phyloP scores from a whole-genome alignment of 2,329 filamentous ascomycete genomes.

The Penicillium sp. region DNA sequence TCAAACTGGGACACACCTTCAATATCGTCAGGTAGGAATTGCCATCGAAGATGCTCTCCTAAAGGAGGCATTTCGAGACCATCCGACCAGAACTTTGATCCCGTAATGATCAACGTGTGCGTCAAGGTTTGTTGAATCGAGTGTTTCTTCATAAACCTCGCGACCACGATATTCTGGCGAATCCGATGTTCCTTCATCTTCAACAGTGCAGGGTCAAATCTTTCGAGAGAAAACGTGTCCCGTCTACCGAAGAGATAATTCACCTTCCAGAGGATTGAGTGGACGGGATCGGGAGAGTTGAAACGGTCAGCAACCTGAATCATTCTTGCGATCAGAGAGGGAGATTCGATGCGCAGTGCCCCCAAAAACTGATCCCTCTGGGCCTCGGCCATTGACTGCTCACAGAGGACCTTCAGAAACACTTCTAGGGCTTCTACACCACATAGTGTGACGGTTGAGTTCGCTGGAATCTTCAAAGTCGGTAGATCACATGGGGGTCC shows the following conservation, averaged over 20 bases:
- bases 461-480: constrained; percentile 28
- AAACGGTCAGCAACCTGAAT: constrained; percentile 36
- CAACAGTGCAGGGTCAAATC: constrained; percentile 26
- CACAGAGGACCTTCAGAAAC: constrained; percentile 33
- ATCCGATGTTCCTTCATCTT: constrained; percentile 39
- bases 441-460: constrained; percentile 25
- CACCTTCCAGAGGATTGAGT: constrained; percentile 21
- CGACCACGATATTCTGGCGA: constrained; percentile 41
- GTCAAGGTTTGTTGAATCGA: constrained; percentile 31
- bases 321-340: constrained; percentile 32
- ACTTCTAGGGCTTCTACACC: constrained; percentile 35
- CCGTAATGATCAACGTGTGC: constrained; percentile 36
- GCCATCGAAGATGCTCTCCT: constrained; percentile 32
- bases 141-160: constrained; percentile 31
- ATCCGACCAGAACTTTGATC: constrained; percentile 38
- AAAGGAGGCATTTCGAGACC: constrained; percentile 27
- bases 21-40: constrained; percentile 36
- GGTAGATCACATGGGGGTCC: too few relatives aligned
- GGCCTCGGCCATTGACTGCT: constrained; percentile 25
- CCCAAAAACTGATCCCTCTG: constrained; percentile 20
- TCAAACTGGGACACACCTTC: constrained; percentile 36
- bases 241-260: constrained; percentile 35
- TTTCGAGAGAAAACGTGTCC: constrained; percentile 22
- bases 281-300: constrained; percentile 32
- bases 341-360: constrained; percentile 28